A percentile compares a stretch with the other conserved stretches of the same genome.
phyloP scores from a whole-genome alignment of 2,329 filamentous ascomycete genomes.

The Colletotrichum scovillei region DNA sequence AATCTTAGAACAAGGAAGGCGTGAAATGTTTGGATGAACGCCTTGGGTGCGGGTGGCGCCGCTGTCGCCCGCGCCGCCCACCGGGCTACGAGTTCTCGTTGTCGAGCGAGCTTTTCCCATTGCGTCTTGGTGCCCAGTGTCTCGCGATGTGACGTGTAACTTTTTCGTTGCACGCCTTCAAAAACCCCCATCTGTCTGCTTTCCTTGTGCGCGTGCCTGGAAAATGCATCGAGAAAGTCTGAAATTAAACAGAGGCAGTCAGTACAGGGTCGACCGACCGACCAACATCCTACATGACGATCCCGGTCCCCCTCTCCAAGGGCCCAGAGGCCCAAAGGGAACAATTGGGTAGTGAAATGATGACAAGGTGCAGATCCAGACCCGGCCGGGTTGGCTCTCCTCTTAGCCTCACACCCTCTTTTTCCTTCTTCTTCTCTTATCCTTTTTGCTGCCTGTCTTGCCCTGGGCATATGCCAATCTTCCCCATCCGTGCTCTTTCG shows the following conservation, averaged over 20 bases:
- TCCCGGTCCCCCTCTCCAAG: background rate
- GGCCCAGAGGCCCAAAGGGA: background rate
- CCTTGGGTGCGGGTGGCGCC: constrained; percentile 27
- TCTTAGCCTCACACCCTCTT: background rate
- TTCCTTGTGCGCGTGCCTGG: too few species aligned
- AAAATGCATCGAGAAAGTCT: background rate
- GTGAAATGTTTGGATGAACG: background rate
- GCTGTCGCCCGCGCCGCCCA: constrained; percentile 6
- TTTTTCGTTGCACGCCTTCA: background rate
- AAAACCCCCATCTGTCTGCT: background rate
- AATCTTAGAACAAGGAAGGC: background rate
- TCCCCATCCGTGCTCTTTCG: background rate
- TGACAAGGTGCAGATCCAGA: background rate
- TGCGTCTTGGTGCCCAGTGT: background rate
- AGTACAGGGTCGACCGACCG: background rate
- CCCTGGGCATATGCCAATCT: background rate
- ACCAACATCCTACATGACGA: background rate
- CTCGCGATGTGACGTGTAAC: background rate
- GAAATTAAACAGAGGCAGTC: background rate
- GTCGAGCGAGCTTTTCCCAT: background rate
- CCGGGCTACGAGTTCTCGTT: background rate
- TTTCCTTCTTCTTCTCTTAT: background rate
- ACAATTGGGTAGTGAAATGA: background rate
- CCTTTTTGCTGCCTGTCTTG: background rate
- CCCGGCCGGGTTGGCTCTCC: background rate